A percentile compares a stretch with the other conserved stretches of the same genome.
Evolutionary conservation across 2,329 filamentous ascomycete genomes (phyloP).

Genomic region (Coniochaeta ligniaria): DNA sequence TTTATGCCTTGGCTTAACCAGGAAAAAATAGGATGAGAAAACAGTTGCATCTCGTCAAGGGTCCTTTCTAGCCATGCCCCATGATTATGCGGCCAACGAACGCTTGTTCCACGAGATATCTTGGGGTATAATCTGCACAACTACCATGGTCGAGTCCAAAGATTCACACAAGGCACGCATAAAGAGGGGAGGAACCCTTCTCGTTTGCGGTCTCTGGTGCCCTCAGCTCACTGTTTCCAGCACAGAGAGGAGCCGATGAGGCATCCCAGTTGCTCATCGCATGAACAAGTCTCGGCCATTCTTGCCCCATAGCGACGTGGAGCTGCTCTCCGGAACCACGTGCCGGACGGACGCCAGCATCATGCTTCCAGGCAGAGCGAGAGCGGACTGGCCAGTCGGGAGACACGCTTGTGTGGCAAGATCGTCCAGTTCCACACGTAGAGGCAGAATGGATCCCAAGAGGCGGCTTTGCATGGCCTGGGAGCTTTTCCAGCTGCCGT

Average conservation of each 20-base stretch:
- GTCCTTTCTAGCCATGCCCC: neutral
- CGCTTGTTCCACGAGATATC: neutral
- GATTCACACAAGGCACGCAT: neutral
- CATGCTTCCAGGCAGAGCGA: neutral
- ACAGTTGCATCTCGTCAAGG: neutral
- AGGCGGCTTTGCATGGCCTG: neutral
- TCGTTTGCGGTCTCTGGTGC: neutral
- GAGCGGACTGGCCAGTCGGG: neutral
- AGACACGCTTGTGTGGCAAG: neutral
- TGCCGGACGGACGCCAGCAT: neutral
- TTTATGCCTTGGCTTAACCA: neutral
- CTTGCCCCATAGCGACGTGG: neutral
- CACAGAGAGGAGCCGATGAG: neutral
- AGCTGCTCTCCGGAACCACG: neutral
- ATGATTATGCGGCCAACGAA: neutral
- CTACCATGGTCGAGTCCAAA: neutral
- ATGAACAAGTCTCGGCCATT: neutral
- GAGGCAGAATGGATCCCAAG: neutral
- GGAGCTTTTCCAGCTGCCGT: neutral
- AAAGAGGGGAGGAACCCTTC: neutral
- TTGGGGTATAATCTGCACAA: neutral
- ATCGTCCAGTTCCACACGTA: neutral
- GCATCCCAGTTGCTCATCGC: neutral
- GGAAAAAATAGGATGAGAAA: neutral
- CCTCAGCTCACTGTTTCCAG: neutral